A percentile compares a stretch with the other conserved stretches of the same genome.
phyloP scores from a whole-genome alignment of 257 asterid species.

The Vinca minor region DNA sequence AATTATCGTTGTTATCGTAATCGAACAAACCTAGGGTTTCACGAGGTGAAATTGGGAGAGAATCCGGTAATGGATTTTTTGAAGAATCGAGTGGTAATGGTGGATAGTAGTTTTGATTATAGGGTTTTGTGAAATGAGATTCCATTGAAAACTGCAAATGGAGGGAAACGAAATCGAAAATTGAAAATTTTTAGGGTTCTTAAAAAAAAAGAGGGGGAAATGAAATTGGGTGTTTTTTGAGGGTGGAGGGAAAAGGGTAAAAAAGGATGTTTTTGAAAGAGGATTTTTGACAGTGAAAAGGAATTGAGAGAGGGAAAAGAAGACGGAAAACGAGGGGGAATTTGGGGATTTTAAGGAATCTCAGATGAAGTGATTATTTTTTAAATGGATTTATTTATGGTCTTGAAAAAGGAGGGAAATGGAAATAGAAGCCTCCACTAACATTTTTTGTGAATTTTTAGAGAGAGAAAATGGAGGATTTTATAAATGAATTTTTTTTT shows the following conservation, averaged over 20 bases:
- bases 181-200: conserved; percentile 28
- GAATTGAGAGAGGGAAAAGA: background rate
- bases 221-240: background rate
- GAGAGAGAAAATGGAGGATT: too few relatives aligned
- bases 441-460: too few relatives aligned
- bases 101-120: background rate
- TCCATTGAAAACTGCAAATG: conserved; percentile 18
- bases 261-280: too few relatives aligned
- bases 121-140: conserved; percentile 3
- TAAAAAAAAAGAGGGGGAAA: conserved; percentile 12
- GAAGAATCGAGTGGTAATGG: conserved; percentile 25
- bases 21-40: conserved; percentile 7
- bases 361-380: too few relatives aligned
- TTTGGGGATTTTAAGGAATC: conserved; percentile 14
- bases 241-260: conserved; percentile 38
- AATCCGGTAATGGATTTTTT: conserved; percentile 26
- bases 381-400: too few relatives aligned
- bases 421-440: too few relatives aligned
- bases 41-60: conserved; percentile 2
- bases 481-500: too few relatives aligned
- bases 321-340: background rate
- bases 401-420: too few relatives aligned
- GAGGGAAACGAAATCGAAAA: conserved; percentile 14
- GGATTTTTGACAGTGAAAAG: too few relatives aligned
- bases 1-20: conserved; percentile 11